Base-by-base conservation (phyloP, 2,329 filamentous ascomycete species). In the Leptoxyphium fumago region DNA sequence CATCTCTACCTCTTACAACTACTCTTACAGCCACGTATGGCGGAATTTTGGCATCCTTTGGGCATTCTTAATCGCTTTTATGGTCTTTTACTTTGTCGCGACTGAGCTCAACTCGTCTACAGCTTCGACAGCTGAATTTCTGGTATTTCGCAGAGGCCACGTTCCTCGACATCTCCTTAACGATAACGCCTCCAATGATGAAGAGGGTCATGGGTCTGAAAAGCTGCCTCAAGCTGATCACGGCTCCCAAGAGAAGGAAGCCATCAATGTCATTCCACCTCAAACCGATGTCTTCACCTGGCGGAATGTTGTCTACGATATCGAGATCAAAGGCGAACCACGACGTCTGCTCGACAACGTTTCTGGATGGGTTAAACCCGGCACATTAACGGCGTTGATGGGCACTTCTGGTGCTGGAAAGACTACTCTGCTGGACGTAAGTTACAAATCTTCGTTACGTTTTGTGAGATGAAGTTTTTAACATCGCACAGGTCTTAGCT, bases 21-120 rank as follows among this genome's bases (percentile, higher is more conserved):
- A 65, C 52, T 62, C 58, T 21, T 65, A 63, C 49, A 60, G 57
- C 2, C 63, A 68, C 40, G 60, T 64, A 15, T 62, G 59, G 59
- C 55, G 80, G 9, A 84, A 85, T 55, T 71, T 83, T 46, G 81
- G 80, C 1, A 82, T 86, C 44, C 58, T 84, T 2, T 56, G 79
- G 13, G 80, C 60, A 0, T 83, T 84, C 59, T 61, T 80, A 42
- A 51, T 82, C 28, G 74, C 71, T 43, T 84, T 84, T 63, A 73
- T 79, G 63, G 46, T 61, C 2, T 51, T 80, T 1, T 84, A 86
- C 61, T 72, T 84, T 42, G 39, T 74, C 13, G 74, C 75, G 0
- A 72, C 73, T 0, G 81, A 86, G 54, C 50, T 81, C 51, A 82
- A 82, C 59, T 78, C 79, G 0, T 67, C 73, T 1, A 75, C 73